Conservation (phyloP, 768 basidiomycete species). For the Rhizopogon roseolus region DNA sequence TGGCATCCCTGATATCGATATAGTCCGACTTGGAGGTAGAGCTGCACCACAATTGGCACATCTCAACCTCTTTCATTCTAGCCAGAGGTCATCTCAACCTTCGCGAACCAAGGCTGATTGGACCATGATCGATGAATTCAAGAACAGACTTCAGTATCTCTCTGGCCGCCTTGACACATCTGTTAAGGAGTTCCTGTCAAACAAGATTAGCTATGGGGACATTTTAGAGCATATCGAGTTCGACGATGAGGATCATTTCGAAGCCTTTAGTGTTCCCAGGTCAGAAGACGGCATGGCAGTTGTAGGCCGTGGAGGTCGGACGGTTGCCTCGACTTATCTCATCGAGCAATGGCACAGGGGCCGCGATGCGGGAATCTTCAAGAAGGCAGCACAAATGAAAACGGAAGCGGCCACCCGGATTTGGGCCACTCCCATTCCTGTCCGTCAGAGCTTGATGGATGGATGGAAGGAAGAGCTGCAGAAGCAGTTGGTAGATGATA, state of each 20-base stretch:
- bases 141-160: conserved; percentile 6
- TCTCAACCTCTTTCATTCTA: conserved; percentile 37
- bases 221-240: conserved; percentile 46
- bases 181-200: conserved; percentile 21
- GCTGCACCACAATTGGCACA: conserved; percentile 39
- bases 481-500: conserved; percentile 25
- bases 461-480: conserved; percentile 30
- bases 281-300: conserved; percentile 34
- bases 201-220: conserved; percentile 13
- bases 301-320: conserved; percentile 34
- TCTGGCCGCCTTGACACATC: conserved; percentile 14
- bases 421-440: conserved; percentile 29
- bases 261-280: conserved; percentile 35
- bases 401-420: conserved; percentile 12
- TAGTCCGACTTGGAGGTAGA: conserved; percentile 53
- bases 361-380: conserved; percentile 36
- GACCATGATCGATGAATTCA: conserved; percentile 33
- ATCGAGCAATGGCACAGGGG: conserved; percentile 40
- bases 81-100: conserved; percentile 12
- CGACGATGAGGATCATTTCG: conserved; percentile 34
- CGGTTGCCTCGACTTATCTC: conserved; percentile 33
- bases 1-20: conserved; percentile 40
- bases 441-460: conserved; percentile 16
- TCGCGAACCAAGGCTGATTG: conserved; percentile 24
- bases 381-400: conserved; percentile 10